Evolutionary conservation across 495 filamentous ascomycete species (phyloP).

Genomic region (Cryomyces minteri): DNA sequence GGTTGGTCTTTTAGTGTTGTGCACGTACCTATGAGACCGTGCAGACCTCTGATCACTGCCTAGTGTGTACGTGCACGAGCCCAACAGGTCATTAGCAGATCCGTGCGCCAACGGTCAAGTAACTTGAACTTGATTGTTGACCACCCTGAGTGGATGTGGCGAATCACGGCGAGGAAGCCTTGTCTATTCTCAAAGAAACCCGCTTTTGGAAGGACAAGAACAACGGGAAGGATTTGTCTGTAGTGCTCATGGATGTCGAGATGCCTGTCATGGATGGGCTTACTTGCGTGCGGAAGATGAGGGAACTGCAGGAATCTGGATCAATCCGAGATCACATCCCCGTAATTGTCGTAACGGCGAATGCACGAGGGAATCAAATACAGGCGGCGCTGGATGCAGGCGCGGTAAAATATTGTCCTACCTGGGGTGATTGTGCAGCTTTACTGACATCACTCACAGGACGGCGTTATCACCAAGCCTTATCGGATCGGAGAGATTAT

Average conservation of each 20-base stretch:
- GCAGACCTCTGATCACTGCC: too few relatives aligned
- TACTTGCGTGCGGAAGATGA: constrained; percentile 5
- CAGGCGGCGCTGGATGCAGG: constrained; percentile 4
- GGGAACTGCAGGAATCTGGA: constrained; percentile 2
- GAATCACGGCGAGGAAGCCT: constrained; percentile 8
- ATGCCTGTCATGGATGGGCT: constrained; percentile 15
- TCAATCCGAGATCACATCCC: constrained; percentile 2
- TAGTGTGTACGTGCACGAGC: too few relatives aligned
- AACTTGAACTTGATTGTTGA: too few relatives aligned
- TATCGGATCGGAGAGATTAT: constrained; percentile 4
- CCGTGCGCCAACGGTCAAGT: too few relatives aligned
- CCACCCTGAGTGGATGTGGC: too few relatives aligned
- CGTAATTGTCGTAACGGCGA: constrained; percentile 10
- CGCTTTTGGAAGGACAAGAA: background rate
- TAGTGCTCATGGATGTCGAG: constrained; percentile 6
- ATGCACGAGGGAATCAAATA: constrained; percentile 8
- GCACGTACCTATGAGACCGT: too few relatives aligned
- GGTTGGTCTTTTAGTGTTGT: too few relatives aligned
- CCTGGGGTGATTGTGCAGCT: background rate
- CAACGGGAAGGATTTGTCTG: constrained; percentile 1
- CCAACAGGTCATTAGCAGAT: too few relatives aligned
- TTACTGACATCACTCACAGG: background rate
- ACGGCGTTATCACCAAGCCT: constrained; percentile 8
- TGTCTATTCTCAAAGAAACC: constrained; percentile 1
- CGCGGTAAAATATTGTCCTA: background rate